These are phyloP conservation scores for Lasiodiplodia citricola DNA, from an alignment of 2,329 filamentous ascomycete genomes.

Conservation along the genomic window DNA sequence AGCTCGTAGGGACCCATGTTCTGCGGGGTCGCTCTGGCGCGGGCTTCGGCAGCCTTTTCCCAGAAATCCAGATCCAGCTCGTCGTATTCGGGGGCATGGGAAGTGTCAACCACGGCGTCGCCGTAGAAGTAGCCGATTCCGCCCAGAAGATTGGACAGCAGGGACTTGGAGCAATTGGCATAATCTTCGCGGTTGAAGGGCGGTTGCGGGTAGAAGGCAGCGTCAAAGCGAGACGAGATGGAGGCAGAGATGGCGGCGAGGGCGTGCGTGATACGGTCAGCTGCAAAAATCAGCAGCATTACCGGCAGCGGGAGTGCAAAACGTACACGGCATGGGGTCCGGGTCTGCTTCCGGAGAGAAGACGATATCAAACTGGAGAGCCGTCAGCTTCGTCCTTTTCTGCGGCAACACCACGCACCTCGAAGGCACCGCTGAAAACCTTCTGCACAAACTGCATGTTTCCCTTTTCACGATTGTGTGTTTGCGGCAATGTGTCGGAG, in stretches of 20 bases:
- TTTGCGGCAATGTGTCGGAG: too few relatives aligned
- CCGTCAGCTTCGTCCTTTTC: constrained; percentile 26
- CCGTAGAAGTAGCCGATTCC: constrained; percentile 97
- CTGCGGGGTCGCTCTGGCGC: constrained; percentile 69
- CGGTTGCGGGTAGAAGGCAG: constrained; percentile 73
- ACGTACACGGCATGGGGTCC: constrained; percentile 51
- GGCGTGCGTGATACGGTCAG: too few relatives aligned
- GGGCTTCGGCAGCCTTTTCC: constrained; percentile 87
- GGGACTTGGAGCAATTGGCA: constrained; percentile 78
- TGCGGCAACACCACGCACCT: constrained; percentile 43
- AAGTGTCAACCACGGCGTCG: constrained; percentile 85
- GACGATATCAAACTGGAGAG: constrained; percentile 76
- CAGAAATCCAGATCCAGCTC: constrained; percentile 96
- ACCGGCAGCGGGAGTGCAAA: constrained; percentile 57
- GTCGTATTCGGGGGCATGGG: constrained; percentile 89
- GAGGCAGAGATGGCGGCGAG: too few relatives aligned
- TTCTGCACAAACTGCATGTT: constrained; percentile 92
- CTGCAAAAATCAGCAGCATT: too few relatives aligned
- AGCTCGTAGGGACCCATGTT: constrained; percentile 85
- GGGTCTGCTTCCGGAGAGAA: constrained; percentile 79
- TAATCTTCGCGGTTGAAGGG: constrained; percentile 80
- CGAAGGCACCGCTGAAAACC: constrained; percentile 85
- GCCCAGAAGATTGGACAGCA: constrained; percentile 93
- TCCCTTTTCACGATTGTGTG: constrained; percentile 75
- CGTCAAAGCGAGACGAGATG: constrained; percentile 28